phyloP scores from a whole-genome alignment of 495 filamentous ascomycete species.

The Neurospora sublineolata region DNA sequence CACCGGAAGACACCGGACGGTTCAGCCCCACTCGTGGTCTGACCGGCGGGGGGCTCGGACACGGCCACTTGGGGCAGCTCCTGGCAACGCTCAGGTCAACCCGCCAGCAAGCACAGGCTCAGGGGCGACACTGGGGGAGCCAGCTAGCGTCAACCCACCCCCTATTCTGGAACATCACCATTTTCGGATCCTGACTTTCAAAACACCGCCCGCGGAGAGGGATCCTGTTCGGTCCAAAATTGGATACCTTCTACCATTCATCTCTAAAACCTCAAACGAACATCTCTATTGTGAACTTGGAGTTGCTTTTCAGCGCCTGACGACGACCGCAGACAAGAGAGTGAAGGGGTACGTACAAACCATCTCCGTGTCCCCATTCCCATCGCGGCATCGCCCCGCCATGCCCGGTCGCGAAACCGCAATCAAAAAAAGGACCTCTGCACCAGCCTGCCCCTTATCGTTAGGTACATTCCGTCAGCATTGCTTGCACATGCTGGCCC shows the following conservation, averaged over 20 bases:
- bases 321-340: background rate
- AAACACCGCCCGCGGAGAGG: background rate
- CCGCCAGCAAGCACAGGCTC: background rate
- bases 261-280: background rate
- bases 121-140: background rate
- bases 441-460: background rate
- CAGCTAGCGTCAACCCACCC: background rate
- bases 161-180: background rate
- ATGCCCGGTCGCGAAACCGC: background rate
- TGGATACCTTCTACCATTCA: background rate
- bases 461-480: background rate
- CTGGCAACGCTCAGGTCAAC: background rate
- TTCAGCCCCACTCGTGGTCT: background rate
- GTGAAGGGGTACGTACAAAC: background rate
- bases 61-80: background rate
- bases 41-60: background rate
- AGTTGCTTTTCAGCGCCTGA: background rate
- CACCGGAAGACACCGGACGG: background rate
- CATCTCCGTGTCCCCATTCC: background rate
- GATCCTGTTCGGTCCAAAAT: background rate
- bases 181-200: background rate
- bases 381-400: background rate
- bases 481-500: background rate
- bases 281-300: background rate
- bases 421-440: background rate